Evolutionary conservation across 140 eudicot species (phyloP), one percentile per base, ranked within the genome.

Genomic region (Oenanthe javanica): DNA sequence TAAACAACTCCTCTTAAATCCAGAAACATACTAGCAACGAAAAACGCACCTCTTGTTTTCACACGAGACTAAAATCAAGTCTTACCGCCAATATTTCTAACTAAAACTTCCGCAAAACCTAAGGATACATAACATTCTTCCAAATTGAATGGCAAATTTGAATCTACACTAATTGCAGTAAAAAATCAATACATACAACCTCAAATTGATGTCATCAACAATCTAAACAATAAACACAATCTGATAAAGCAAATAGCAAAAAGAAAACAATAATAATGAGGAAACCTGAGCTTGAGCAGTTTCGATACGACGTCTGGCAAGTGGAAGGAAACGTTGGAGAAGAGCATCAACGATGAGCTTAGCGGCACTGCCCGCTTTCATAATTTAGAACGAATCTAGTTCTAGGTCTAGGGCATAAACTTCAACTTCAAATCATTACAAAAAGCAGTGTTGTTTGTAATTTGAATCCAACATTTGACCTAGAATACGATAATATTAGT

Each of bases 361-460:
- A 19, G 99, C 97, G 38, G 97, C 99, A 83, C 97, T 89, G 52
- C 99, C 99, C 36, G 97, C 94, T 91, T 95, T 95, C 99, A 94
- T 36, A 36, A 92, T 63, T 76, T 80, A 25, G 36, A 79, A 63
- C 77, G 74, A 84, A 77, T 82, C 84, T 86, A 59, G 69, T 31
- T 59, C 69, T n/a, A 59, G 46, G 46, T 43, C 46, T 43, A 43
- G 67, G 83, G 79, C 50, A 79, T 46, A 59, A 48, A 16, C 47
- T 31, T 27, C 48, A 52, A 52, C 27, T 76, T 7, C 66, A 31
- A 36, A 4, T 51, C 47, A 75, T 46, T 18, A 45, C 36, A 47
- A 75, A 75, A 69, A 45, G 5, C 55, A 2, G 59, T 49, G 18
- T 43, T 31, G 36, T 31, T 31, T 31, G 36, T 31, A 31, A 31